Evolutionary conservation across 2,329 filamentous ascomycete species (phyloP).

Genomic region (Neopestalotiopsis sp.): DNA sequence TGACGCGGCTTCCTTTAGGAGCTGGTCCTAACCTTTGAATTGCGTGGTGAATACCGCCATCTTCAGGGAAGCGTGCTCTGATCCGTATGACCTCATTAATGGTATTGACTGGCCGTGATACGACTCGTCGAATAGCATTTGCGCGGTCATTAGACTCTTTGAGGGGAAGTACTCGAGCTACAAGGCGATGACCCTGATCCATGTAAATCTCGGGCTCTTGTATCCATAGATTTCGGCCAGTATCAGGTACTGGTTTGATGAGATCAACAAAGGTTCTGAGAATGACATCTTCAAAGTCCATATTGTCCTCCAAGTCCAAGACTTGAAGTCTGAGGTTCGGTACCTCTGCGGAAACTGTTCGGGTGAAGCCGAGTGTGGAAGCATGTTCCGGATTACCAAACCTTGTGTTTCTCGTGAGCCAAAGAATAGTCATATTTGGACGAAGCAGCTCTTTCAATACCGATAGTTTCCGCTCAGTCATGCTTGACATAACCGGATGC

Average conservation of each 20-base stretch:
- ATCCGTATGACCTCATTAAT: slow-evolving; percentile 37
- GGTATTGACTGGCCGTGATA: slow-evolving; percentile 38
- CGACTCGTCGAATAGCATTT: slow-evolving; percentile 43
- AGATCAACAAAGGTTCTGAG: slow-evolving; percentile 26
- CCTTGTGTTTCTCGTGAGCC: slow-evolving; percentile 29
- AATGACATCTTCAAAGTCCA: slow-evolving; percentile 22
- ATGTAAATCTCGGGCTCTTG: slow-evolving; percentile 45
- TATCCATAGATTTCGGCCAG: slow-evolving; percentile 29
- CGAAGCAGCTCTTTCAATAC: slow-evolving; percentile 29
- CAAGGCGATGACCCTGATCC: slow-evolving; percentile 35
- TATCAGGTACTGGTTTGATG: neutral
- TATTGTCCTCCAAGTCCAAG: slow-evolving; percentile 30
- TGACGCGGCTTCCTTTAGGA: neutral
- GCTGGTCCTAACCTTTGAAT: slow-evolving; percentile 12
- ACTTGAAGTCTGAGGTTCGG: slow-evolving; percentile 32
- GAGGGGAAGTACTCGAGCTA: slow-evolving; percentile 46
- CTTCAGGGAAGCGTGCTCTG: slow-evolving; percentile 19
- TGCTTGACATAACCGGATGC: slow-evolving; percentile 36
- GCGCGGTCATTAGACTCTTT: slow-evolving; percentile 41
- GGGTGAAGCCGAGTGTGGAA: slow-evolving; percentile 35
- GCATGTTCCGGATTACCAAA: slow-evolving; percentile 31
- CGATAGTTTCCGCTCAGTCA: slow-evolving; percentile 38
- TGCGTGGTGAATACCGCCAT: slow-evolving; percentile 29
- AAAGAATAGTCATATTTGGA: slow-evolving; percentile 29
- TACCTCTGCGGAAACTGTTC: slow-evolving; percentile 36